A percentile compares a stretch with the other conserved stretches of the same genome.
phyloP scores from a whole-genome alignment of 495 filamentous ascomycete species.

The Hypoxylon lenormandii region DNA sequence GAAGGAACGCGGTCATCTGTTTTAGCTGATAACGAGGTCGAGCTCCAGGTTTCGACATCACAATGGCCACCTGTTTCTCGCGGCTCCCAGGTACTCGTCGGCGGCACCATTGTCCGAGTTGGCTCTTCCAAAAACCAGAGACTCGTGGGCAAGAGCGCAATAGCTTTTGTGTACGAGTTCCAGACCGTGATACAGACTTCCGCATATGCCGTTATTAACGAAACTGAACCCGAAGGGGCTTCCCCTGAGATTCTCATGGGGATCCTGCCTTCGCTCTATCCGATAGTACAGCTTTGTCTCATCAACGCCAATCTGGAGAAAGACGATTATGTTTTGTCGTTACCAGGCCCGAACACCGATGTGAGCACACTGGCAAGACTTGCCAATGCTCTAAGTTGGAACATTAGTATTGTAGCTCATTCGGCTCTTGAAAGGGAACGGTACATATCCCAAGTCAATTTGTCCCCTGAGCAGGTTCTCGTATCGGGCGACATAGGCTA shows the following conservation, averaged over 20 bases:
- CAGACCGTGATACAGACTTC: constrained; percentile 31
- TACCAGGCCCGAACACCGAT: constrained; percentile 25
- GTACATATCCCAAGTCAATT: constrained; percentile 16
- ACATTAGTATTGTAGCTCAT: constrained; percentile 14
- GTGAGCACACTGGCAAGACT: constrained; percentile 23
- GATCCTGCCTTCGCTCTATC: constrained; percentile 25
- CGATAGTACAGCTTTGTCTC: constrained; percentile 22
- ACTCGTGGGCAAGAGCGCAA: constrained; percentile 11
- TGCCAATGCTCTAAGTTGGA: constrained; percentile 22
- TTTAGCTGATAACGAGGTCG: constrained; percentile 25
- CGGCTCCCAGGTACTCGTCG: constrained; percentile 26
- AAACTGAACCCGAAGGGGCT: background rate
- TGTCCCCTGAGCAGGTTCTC: constrained; percentile 15
- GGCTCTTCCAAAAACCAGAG: constrained; percentile 16
- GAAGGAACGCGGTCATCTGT: constrained; percentile 1
- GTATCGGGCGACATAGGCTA: background rate
- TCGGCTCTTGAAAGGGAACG: constrained; percentile 1
- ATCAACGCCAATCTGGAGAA: constrained; percentile 34
- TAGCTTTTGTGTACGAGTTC: constrained; percentile 27
- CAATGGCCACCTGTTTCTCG: constrained; percentile 22
- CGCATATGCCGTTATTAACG: constrained; percentile 26
- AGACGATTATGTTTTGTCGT: constrained; percentile 27
- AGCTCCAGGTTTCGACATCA: constrained; percentile 37
- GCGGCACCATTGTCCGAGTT: constrained; percentile 20
- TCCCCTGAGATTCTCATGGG: constrained; percentile 9